These are phyloP conservation scores for Pestalotiopsis sp. DNA, from an alignment of 2,329 filamentous ascomycete genomes.

Conservation along the genomic window DNA sequence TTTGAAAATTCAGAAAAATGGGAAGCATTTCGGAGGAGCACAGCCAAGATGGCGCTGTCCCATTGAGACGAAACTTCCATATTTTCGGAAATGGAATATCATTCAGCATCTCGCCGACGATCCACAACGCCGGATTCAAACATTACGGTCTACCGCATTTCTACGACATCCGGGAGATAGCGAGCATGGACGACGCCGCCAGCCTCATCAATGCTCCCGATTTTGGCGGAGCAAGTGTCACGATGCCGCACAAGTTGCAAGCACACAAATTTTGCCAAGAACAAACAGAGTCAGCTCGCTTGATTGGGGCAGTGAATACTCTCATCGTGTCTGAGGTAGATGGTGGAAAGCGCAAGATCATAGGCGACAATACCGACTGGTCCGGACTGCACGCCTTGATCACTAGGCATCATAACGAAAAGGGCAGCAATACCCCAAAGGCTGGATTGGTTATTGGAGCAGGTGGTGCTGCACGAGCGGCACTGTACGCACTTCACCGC, in stretches of 20 bases:
- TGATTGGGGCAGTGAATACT: background rate
- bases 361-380: background rate
- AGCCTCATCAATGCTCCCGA: background rate
- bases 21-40: background rate
- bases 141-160: background rate
- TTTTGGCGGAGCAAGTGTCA: background rate
- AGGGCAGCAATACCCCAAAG: background rate
- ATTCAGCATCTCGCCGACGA: background rate
- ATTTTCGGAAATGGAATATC: background rate
- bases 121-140: background rate
- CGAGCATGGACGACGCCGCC: background rate
- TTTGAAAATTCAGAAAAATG: background rate
- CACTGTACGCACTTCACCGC: background rate
- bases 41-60: background rate
- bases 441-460: background rate
- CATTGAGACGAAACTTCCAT: background rate
- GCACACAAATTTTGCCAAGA: background rate
- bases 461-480: background rate
- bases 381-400: background rate
- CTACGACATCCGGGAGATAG: background rate
- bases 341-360: background rate
- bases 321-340: background rate
- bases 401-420: background rate
- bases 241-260: background rate
- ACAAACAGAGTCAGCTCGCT: background rate